Conservation (phyloP, 2,329 filamentous ascomycete species). For the Coniochaeta sp. region DNA sequence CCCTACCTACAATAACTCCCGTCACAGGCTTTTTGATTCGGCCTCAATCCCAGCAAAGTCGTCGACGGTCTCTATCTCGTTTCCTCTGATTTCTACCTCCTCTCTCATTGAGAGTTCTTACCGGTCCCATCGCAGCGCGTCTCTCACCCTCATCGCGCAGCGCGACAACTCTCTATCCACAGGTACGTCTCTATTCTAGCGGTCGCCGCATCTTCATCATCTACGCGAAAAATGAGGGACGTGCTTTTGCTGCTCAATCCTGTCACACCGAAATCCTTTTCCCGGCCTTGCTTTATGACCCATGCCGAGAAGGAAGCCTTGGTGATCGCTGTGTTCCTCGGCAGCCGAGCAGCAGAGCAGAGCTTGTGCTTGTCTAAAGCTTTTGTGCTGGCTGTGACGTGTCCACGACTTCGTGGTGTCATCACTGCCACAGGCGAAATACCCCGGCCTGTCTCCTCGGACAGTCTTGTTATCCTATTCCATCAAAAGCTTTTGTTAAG, state of each 20-base stretch:
- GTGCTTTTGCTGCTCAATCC: background rate
- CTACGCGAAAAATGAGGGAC: background rate
- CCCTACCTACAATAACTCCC: background rate
- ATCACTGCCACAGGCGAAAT: background rate
- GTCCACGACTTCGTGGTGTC: background rate
- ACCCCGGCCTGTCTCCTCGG: background rate
- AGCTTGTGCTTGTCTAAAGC: background rate
- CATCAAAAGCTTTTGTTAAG: background rate
- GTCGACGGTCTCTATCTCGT: background rate
- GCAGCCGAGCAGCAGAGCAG: background rate
- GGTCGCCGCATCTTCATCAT: background rate
- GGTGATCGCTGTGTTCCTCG: background rate
- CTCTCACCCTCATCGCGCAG: background rate
- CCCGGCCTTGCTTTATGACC: background rate
- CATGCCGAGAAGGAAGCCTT: background rate
- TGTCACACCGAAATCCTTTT: background rate
- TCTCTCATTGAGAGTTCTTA: background rate
- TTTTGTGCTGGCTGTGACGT: background rate
- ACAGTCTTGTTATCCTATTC: background rate
- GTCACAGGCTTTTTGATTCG: slow-evolving; percentile 1
- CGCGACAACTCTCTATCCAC: background rate
- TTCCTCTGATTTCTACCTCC: background rate
- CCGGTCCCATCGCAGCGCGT: background rate
- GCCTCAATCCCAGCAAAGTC: background rate
- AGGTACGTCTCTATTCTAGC: background rate